Base-by-base conservation (phyloP, 2,329 filamentous ascomycete genomes). In the Aspergillus bombycis region DNA sequence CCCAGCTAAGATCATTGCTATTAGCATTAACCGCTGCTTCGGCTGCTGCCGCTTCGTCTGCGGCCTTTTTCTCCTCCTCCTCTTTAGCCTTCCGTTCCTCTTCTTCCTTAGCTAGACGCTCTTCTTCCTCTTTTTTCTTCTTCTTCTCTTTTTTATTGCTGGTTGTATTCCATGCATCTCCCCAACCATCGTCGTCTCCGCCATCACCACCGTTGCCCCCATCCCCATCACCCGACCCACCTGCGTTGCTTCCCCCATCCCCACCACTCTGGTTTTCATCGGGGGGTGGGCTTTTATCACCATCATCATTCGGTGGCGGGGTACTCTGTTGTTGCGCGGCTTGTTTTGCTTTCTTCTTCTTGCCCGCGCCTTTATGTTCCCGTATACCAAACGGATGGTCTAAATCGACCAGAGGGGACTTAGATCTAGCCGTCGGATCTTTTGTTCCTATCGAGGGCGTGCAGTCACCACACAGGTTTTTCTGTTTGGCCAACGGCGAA, bases 1-100 rank as follows among this genome's bases (percentile, higher is more conserved):
- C 80, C 81, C 81, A 83, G 69, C 76, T 81, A 52, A 83, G 75
- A 59, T 73, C 71, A 36, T 71, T 69, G 28, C 71, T 69, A 26
- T 62, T 69, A 65, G 70, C 75, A 7, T n/a, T 38, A 48, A 72
- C 71, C 54, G 74, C 74, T 12, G 68, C 66, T 28, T 28, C 26
- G 26, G 26, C 26, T 28, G 72, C 71, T 54, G 74, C 74, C 10
- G 68, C 66, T 41, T 62, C 64, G 50, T 75, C 74, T 28, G 72
- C 75, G 1, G 71, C 72, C 57, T 71, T 73, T 46, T 65, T 62
- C 50, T 74, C 71, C 52, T 74, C 72, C 61, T 73, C 70, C 62
- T 73, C 74, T 28, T 67, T 72, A 34, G 62, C 64, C 61, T 66
- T 68, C 54, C 69, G 64, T 32, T 70, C 68, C 56, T 71, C 68